phyloP scores from a whole-genome alignment of 140 eudicot genomes.

The Erigeron philadelphicus region DNA sequence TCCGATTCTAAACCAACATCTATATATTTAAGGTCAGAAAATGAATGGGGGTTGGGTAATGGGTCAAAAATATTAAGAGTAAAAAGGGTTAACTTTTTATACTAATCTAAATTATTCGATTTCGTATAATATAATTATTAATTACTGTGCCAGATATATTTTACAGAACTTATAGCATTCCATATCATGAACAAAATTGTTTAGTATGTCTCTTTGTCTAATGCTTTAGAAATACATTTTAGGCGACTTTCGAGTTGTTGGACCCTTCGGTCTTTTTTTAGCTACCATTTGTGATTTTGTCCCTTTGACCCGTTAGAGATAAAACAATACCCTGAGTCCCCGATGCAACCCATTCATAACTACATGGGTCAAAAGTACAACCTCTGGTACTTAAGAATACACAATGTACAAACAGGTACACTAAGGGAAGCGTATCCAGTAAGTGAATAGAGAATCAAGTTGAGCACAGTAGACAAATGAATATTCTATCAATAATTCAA shows the following conservation, averaged over 20 bases:
- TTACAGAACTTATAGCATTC: background rate
- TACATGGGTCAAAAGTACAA: background rate
- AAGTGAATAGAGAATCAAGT: conserved; percentile 11
- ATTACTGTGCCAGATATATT: background rate
- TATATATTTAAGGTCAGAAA: background rate
- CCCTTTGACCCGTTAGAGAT: background rate
- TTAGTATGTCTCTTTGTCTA: background rate
- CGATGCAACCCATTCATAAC: background rate
- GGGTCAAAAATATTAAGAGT: background rate
- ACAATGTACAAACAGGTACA: background rate
- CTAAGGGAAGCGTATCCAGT: conserved; percentile 8
- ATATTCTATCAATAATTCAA: too few relatives aligned
- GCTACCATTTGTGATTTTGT: background rate
- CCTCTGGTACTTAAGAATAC: background rate
- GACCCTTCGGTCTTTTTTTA: background rate
- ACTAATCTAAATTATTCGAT: too few relatives aligned
- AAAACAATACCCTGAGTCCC: background rate
- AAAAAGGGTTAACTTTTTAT: too few relatives aligned
- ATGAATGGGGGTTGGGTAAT: background rate
- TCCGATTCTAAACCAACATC: background rate
- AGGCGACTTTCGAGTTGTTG: background rate
- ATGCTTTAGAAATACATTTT: background rate
- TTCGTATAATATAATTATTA: too few relatives aligned
- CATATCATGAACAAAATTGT: background rate
- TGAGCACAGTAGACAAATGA: background rate